Base-by-base conservation (phyloP, 768 basidiomycete species). In the Strobilomyces confusus region DNA sequence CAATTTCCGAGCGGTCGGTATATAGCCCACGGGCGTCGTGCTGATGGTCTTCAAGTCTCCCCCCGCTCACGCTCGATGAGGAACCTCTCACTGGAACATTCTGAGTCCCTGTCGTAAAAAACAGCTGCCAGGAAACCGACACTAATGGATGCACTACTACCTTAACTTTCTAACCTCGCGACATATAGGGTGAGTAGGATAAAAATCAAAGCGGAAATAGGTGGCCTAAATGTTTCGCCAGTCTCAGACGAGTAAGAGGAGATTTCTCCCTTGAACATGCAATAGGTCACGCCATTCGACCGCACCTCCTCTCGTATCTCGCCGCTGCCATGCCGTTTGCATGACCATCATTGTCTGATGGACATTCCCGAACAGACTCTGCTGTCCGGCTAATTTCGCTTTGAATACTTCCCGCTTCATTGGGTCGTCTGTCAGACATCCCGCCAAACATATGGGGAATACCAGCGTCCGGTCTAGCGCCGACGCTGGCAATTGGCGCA, bases 361-460 rank as follows among this genome's bases (percentile, higher is more conserved):
- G 42, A 81, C 61, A 66, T 85, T 86, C 5, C 84, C 86, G 56
- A 83, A 77, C 56, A 73, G 76, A 58, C 77, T 76, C 60, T 86
- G 80, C 55, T 80, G 76, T 29, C 64, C 69, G 23, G 79, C 76
- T 44, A 89, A 64, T 45, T 84, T 75, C 22, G 72, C 69, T 61
- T 81, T 84, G 66, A 87, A 73, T 59, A 83, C 77, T 47, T 83
- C 81, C 33, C 83, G 76, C 45, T 75, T 75, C 37, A 67, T 71
- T 17, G 75, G 79, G 65, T 85, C 81, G 66, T 88, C 83, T 42
- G 86, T 80, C 78, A 91, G 77, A 66, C 82, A 82, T 6, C 85
- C 89, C 29, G 84, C 82, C 38, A 92, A 73, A 65, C 82, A 85
- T 51, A 89, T 77, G 26, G 89, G 88, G 69, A 90, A 86, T 20